A percentile compares a stretch with the other conserved stretches of the same genome.
These are phyloP conservation scores for Yamadazyma sp. DNA, from an alignment of 1,139 yeast genomes.

Conservation along the genomic window DNA sequence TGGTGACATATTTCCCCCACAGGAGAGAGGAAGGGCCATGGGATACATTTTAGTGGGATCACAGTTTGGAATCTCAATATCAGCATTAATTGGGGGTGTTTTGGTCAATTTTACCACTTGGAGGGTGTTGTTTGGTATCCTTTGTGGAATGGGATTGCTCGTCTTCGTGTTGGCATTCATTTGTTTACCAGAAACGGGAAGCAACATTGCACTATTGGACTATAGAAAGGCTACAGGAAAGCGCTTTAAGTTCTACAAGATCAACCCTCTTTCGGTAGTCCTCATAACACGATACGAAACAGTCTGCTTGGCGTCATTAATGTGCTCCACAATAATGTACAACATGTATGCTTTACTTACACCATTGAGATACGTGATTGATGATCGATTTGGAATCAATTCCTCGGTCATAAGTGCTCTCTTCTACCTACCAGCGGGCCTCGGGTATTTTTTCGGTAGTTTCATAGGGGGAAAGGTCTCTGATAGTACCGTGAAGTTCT, in stretches of 20 bases:
- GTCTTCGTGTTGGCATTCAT: constrained; percentile 26
- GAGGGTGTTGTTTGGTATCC: constrained; percentile 49
- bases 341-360: constrained; percentile 50
- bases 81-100: constrained; percentile 46
- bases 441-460: constrained; percentile 48
- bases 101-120: constrained; percentile 46
- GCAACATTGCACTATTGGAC: constrained; percentile 14
- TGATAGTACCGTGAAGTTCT: constrained; percentile 41
- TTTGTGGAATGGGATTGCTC: constrained; percentile 36
- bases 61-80: constrained; percentile 48
- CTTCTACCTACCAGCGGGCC: constrained; percentile 53
- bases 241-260: constrained; percentile 35
- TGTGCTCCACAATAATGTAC: constrained; percentile 38
- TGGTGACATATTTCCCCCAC: constrained; percentile 45
- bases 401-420: constrained; percentile 46
- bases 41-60: constrained; percentile 43
- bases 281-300: constrained; percentile 37
- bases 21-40: constrained; percentile 47
- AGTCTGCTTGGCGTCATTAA: constrained; percentile 39
- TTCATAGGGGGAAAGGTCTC: constrained; percentile 50
- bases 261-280: constrained; percentile 43
- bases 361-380: constrained; percentile 52
- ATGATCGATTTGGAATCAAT: constrained; percentile 47
- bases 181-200: constrained; percentile 42
- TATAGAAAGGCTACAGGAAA: constrained; percentile 19